A percentile compares a stretch with the other conserved stretches of the same genome.
These are phyloP conservation scores for Neofusicoccum kwambonambiense DNA, from an alignment of 2,329 filamentous ascomycete species.

Conservation along the genomic window DNA sequence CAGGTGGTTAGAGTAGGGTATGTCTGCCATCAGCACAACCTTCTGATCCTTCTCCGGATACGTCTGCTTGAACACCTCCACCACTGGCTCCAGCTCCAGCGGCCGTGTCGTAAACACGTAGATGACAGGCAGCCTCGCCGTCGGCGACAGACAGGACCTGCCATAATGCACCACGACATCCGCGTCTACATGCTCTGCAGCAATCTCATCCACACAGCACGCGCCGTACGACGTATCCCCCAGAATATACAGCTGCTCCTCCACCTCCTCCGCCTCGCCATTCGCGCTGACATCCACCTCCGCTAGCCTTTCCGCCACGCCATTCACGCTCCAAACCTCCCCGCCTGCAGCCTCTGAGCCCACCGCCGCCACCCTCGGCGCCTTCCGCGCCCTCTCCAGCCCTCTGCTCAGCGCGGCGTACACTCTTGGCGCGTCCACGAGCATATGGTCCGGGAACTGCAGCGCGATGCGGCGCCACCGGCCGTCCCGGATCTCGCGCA, in stretches of 20 bases:
- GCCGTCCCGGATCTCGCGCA: constrained; percentile 69
- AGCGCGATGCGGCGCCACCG: constrained; percentile 77
- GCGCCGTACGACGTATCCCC: constrained; percentile 96
- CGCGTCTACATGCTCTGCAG: constrained; percentile 87
- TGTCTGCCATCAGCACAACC: constrained; percentile 81
- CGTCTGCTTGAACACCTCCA: constrained; percentile 63
- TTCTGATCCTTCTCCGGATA: constrained; percentile 65
- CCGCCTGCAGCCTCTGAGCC: background rate
- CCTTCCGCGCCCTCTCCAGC: constrained; percentile 30
- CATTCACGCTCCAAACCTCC: background rate
- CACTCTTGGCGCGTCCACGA: constrained; percentile 79
- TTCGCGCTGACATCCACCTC: background rate
- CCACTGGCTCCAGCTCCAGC: constrained; percentile 61
- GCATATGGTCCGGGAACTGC: constrained; percentile 95
- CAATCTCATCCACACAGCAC: constrained; percentile 96
- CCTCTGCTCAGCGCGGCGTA: constrained; percentile 63
- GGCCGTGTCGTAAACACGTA: constrained; percentile 81
- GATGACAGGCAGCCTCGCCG: constrained; percentile 79
- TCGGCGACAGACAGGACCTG: constrained; percentile 86
- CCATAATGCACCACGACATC: constrained; percentile 95
- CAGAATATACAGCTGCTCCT: constrained; percentile 70
- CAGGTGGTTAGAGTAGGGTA: constrained; percentile 80
- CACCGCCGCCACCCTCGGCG: background rate
- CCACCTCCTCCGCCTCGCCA: constrained; percentile 17
- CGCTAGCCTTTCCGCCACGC: background rate